Percentiles rank a stretch among this genome's conserved stretches.
Evolutionary conservation across 352 stramenopile genomes (phyloP).

Genomic region (Pythium sp.): DNA sequence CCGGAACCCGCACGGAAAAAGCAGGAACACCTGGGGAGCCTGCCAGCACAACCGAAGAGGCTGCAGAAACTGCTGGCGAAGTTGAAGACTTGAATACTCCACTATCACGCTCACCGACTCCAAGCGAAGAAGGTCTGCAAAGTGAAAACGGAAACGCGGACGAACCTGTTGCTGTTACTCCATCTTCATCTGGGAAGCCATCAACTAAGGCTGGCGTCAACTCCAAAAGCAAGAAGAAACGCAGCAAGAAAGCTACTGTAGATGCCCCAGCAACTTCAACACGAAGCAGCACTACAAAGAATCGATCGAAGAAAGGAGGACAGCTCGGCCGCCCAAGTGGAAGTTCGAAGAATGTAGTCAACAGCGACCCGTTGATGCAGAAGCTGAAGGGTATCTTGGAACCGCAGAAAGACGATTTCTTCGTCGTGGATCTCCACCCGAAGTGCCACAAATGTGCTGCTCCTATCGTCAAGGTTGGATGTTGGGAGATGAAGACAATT

Average conservation of each 20-base stretch:
- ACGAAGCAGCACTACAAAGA: constrained; percentile 64
- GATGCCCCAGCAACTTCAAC: constrained; percentile 52
- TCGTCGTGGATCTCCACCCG: constrained; percentile 95
- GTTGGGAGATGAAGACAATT: constrained; percentile 80
- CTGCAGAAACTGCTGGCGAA: constrained; percentile 17
- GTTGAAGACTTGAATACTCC: constrained; percentile 35
- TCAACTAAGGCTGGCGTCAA: constrained; percentile 26
- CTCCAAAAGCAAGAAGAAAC: constrained; percentile 74
- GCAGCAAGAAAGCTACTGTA: constrained; percentile 66
- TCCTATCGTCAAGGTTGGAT: constrained; percentile 84
- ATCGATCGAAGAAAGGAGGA: constrained; percentile 59
- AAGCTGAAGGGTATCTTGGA: constrained; percentile 97
- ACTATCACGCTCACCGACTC: constrained; percentile 44
- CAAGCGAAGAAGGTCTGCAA: constrained; percentile 32
- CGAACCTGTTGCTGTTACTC: constrained; percentile 10
- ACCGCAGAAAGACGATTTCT: constrained; percentile 99
- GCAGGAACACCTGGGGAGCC: neutral
- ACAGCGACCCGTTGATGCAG: constrained; percentile 95
- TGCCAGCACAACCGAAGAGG: constrained; percentile 17
- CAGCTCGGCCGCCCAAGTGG: constrained; percentile 34
- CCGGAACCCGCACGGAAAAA: constrained; percentile 33
- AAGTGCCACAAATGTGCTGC: constrained; percentile 87
- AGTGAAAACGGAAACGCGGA: constrained; percentile 28
- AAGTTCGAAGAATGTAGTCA: constrained; percentile 74
- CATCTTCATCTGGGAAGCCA: constrained; percentile 15